Base-by-base conservation (phyloP, 148 eudicot genomes). In the Chenopodium album region DNA sequence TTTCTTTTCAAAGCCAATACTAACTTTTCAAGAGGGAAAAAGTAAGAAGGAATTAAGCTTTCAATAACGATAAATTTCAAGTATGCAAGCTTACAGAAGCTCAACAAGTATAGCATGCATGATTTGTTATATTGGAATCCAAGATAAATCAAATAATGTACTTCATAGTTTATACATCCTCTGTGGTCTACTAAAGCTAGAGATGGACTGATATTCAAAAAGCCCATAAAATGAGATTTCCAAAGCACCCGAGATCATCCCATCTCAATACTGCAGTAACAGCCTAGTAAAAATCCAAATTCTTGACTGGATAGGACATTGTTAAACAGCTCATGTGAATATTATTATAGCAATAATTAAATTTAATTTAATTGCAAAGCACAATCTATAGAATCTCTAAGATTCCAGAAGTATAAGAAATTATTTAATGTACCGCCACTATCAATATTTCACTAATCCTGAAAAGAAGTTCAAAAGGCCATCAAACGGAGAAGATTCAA, bases 311-410 rank as follows among this genome's bases (percentile, higher is more conserved):
- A 32, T 17, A 69, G 17, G 46, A 69, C 22, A 69, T 17, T 46
- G 4, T 22, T 34, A 31, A 29, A 69, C 0, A 9, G 19, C 72
- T 32, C 46, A 17, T 13, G 19, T 32, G n/a, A 69, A 16, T 13
- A 69, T 14, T 29, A 69, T 31, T 34, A 10, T 4, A 9, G 44
- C 26, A 62, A 62, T 7, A 10, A 62, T 62, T 26, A 13, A 54
- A 52, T 37, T 32, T 34, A 14, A 75, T 29, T 54, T 75, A 16
- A 73, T 2, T 73, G 76, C 78, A 59, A 9, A 76, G 20, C 78
- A 76, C 68, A 68, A 32, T 59, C 20, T 34, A 47, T 34, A 60
- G 10, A 22, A 60, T 32, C 50, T 60, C 56, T 72, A 44, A 73
- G 31, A n/a, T 46, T 23, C 80, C 10, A 50, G 48, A 31, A 78